phyloP scores from a whole-genome alignment of 108 stramenopile species.

The Fragilaria radians region DNA sequence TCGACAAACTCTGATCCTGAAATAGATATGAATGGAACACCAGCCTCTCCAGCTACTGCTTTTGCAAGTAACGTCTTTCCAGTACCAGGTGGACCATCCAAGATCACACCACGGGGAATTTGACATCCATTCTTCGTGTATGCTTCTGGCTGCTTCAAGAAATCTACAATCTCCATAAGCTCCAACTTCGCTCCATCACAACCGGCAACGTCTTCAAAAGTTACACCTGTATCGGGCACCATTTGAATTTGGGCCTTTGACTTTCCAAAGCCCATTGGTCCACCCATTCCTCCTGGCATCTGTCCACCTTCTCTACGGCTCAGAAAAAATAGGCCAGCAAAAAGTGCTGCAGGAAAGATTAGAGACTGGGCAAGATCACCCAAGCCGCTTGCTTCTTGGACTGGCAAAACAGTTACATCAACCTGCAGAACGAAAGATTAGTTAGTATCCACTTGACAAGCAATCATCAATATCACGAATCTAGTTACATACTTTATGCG shows the following conservation, averaged over 20 bases:
- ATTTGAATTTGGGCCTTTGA: constrained; percentile 85
- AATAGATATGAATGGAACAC: constrained; percentile 94
- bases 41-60: constrained; percentile 98
- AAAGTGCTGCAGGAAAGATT: constrained; percentile 81
- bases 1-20: constrained; percentile 97
- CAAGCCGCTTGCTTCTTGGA: constrained; percentile 67
- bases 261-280: constrained; percentile 87
- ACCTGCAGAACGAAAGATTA: constrained; percentile 1
- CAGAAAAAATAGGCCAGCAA: constrained; percentile 91
- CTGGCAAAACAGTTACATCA: constrained; percentile 81
- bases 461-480: no score
- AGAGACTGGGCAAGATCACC: constrained; percentile 78
- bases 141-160: constrained; percentile 79
- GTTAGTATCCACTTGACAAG: no score
- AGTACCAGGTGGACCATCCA: constrained; percentile 91
- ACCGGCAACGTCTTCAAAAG: constrained; percentile 98
- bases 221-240: constrained; percentile 82
- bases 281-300: constrained; percentile 54
- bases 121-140: constrained; percentile 95
- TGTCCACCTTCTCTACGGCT: constrained; percentile 67
- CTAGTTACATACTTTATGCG: constrained; percentile 61
- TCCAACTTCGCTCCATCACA: constrained; percentile 97
- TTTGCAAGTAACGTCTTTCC: constrained; percentile 98
- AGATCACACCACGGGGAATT: constrained; percentile 95
- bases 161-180: constrained; percentile 99